Percentiles rank a stretch among this genome's conserved stretches.
These are phyloP conservation scores for Solanum etuberosum DNA, from an alignment of 257 asterid species.

Conservation along the genomic window DNA sequence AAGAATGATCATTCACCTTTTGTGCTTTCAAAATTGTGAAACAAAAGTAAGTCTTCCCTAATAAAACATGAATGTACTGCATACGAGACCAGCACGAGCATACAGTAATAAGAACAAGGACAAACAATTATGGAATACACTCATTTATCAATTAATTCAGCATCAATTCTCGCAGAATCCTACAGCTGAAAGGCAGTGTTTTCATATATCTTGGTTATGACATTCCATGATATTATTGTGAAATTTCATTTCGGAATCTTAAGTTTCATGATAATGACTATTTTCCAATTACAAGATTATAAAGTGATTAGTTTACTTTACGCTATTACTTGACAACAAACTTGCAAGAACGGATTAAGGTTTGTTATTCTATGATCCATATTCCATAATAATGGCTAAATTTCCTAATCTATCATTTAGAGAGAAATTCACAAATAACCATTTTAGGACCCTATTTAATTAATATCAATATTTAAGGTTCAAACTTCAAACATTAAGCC, in stretches of 20 bases:
- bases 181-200: not conserved
- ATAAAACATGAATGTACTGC: not conserved
- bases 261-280: no score
- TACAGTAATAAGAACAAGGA: not conserved
- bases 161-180: not conserved
- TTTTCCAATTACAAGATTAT: no score
- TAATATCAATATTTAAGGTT: no score
- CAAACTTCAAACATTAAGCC: no score
- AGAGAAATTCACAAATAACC: not conserved
- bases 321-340: not conserved
- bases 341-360: not conserved
- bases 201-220: not conserved
- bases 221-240: not conserved
- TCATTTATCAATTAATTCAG: not conserved
- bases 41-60: not conserved
- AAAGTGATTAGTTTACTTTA: no score
- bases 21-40: not conserved
- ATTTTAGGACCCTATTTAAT: not conserved
- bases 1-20: not conserved
- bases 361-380: no score
- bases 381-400: no score
- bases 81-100: not conserved
- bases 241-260: no score
- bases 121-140: not conserved
- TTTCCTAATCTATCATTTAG: no score